Base-by-base conservation (phyloP, 1,284 basidiomycete species). In the Cryptococcus neoformans region DNA sequence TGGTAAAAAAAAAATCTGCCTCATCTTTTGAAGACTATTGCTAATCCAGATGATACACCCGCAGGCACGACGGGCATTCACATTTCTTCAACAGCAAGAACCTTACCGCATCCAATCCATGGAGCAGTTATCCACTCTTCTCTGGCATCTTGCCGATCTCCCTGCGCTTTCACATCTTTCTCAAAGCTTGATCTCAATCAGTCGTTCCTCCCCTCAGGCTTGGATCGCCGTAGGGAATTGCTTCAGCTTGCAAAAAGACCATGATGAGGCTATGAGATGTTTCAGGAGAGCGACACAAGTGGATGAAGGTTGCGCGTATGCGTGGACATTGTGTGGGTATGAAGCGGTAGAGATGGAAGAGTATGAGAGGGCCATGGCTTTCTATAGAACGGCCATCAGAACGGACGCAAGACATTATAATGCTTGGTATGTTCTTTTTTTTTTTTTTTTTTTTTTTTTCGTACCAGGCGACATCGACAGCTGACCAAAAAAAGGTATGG, bases 161-260 rank as follows among this genome's bases (percentile, higher is more conserved):
- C 85, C 91, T 42, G 83, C 87, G 63, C 82, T 97, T 50, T 92
- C 93, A 1, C 90, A 87, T 78, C 82, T 97, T 42, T 89, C 93
- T 1, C 93, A 96, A 76, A 89, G 92, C 64, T 80, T 97, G 47
- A 83, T 94, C 63, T 84, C 86, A 48, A 87, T 93, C 70, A 83
- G 88, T 65, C 83, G 91, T 42, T 84, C 84, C 58, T 85, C 89
- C 10, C 80, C 91, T n/a, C 85, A 95, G 69, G 85, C 92, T 11
- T 97, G 93, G 94, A 93, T 97, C 62, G 89, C 92, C 0, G 85
- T 91, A 14, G 93, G 94, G 51, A 97, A 97, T 79, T 81, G 89
- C 64, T 96, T 96, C 76, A 93, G 91, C 5, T 78, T 94, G 63
- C 87, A 92, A 73, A 91, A 91, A 74, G 92, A 96, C 69, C 88